These are phyloP conservation scores for Solidago caesia DNA, from an alignment of 129 eudicot genomes.

Conservation along the genomic window DNA sequence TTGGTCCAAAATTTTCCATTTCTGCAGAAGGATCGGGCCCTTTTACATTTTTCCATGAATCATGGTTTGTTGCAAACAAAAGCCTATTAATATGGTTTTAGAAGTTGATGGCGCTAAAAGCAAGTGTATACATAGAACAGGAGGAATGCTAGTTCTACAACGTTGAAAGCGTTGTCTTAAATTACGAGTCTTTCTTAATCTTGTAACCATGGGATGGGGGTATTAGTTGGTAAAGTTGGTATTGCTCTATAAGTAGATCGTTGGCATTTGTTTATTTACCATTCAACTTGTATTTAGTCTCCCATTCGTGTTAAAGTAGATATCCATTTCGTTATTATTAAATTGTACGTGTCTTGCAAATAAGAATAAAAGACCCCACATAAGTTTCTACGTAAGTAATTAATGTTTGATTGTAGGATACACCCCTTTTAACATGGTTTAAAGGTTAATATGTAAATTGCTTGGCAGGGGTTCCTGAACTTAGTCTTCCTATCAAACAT, in stretches of 20 bases:
- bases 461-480: conserved; percentile 56
- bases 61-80: not conserved
- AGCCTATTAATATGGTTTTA: conserved; percentile 3
- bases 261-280: not conserved
- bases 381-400: not conserved
- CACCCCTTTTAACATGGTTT: conserved; percentile 29
- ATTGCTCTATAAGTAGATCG: not conserved
- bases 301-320: not conserved
- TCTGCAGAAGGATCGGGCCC: not conserved
- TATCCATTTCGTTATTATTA: not conserved
- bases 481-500: conserved; percentile 40
- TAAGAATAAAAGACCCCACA: not conserved
- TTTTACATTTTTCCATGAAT: not conserved
- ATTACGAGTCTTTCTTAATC: not conserved
- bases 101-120: not conserved
- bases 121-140: not conserved
- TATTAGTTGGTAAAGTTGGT: not conserved
- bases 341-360: not conserved
- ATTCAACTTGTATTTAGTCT: not conserved
- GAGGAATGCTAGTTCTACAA: conserved; percentile 1
- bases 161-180: not conserved
- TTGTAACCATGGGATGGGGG: not conserved
- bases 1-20: not conserved
- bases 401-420: conserved; percentile 46
- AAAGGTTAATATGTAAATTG: conserved; percentile 50